Conservation (phyloP, 2,329 filamentous ascomycete genomes). For the Calonectria naviculata region DNA sequence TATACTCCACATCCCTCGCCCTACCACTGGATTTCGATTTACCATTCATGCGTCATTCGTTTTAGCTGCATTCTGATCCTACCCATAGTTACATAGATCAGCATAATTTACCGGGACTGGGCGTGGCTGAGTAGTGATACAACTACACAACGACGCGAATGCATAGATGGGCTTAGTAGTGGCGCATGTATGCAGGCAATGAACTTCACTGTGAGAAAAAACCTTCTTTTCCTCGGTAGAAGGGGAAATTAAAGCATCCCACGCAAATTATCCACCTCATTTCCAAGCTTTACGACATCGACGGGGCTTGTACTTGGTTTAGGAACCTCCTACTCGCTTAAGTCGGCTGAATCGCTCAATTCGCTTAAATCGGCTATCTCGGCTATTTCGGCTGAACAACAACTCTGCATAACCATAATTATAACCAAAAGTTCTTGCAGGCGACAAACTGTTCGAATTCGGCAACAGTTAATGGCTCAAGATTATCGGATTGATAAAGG, state of each 20-base stretch:
- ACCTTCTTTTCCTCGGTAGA: neutral
- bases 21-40: neutral
- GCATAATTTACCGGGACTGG: neutral
- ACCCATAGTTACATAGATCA: no score
- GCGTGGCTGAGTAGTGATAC: neutral
- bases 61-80: neutral
- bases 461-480: neutral
- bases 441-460: neutral
- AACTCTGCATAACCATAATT: neutral
- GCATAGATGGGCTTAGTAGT: neutral
- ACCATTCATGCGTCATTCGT: neutral
- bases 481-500: conserved; percentile 1
- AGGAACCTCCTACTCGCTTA: neutral
- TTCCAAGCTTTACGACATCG: neutral
- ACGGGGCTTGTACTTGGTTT: neutral
- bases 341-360: neutral
- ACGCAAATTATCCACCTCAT: neutral
- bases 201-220: neutral
- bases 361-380: neutral
- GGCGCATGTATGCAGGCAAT: neutral
- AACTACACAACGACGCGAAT: neutral
- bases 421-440: neutral
- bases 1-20: neutral
- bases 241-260: neutral
- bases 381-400: neutral